These are phyloP conservation scores for Leccinum pachyderme DNA, from an alignment of 1,284 basidiomycete species.

Conservation along the genomic window DNA sequence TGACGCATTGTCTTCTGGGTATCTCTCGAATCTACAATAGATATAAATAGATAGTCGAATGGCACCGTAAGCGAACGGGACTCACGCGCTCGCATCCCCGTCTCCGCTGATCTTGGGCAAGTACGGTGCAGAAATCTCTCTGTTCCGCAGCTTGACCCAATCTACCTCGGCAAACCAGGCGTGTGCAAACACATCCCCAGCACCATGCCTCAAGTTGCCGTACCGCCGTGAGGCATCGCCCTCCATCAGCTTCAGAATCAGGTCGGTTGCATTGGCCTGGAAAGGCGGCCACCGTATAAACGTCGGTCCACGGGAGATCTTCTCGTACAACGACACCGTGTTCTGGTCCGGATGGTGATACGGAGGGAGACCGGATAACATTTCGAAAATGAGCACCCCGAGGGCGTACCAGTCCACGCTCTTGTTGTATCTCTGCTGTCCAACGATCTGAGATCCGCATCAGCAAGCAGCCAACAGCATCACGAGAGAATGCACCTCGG, in stretches of 20 bases:
- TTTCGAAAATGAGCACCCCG: conserved; percentile 96
- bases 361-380: conserved; percentile 86
- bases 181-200: conserved; percentile 93
- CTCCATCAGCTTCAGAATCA: conserved; percentile 90
- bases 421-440: conserved; percentile 94
- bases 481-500: conserved; percentile 56
- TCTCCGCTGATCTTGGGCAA: conserved; percentile 84
- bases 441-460: conserved; percentile 59
- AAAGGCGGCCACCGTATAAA: conserved; percentile 92
- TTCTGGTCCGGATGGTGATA: conserved; percentile 69
- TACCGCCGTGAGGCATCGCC: conserved; percentile 88
- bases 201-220: conserved; percentile 91
- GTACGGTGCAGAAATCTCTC: conserved; percentile 97
- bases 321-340: conserved; percentile 73
- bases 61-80: conserved; percentile 20
- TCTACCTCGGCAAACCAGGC: conserved; percentile 98
- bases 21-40: conserved; percentile 61
- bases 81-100: conserved; percentile 89
- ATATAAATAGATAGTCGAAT: conserved; percentile 1
- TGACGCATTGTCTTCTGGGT: conserved; percentile 68
- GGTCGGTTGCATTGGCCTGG: conserved; percentile 79
- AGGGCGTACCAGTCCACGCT: conserved; percentile 99
- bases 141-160: conserved; percentile 80
- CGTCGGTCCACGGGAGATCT: conserved; percentile 74
- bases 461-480: neutral